A percentile compares a stretch with the other conserved stretches of the same genome.
Conservation (phyloP, 352 stramenopile genomes). For the Phytophthora ohioensis region DNA sequence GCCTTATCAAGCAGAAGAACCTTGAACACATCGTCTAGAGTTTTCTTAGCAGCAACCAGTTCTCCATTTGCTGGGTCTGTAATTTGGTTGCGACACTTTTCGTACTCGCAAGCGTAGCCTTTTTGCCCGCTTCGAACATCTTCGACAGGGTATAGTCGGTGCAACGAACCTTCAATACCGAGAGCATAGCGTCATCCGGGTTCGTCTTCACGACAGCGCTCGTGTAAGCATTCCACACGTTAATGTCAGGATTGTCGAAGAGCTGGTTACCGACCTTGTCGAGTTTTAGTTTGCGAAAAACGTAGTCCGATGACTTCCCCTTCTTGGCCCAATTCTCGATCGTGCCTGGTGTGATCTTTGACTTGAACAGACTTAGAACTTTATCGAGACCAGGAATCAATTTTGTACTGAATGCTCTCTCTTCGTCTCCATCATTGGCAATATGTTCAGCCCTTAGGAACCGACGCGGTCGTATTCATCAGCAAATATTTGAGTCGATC, state of each 20-base stretch:
- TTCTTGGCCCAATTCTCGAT: conserved; percentile 6
- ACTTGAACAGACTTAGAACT: conserved; percentile 2
- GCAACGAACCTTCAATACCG: not conserved
- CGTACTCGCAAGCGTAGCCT: not conserved
- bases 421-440: not conserved
- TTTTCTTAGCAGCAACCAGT: not conserved
- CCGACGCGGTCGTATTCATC: not conserved
- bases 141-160: conserved; percentile 1
- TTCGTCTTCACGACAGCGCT: not conserved
- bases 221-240: conserved; percentile 12
- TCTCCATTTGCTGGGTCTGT: conserved; percentile 1
- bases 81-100: not conserved
- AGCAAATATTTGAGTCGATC: not conserved
- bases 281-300: conserved; percentile 6
- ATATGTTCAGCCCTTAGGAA: conserved; percentile 3
- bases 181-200: conserved; percentile 3
- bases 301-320: not conserved
- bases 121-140: conserved; percentile 9
- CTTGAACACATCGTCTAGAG: conserved; percentile 1
- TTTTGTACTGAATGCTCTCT: conserved; percentile 8
- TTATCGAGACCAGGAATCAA: conserved; percentile 1
- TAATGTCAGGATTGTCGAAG: conserved; percentile 15
- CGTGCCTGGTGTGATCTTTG: conserved; percentile 6
- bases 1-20: not conserved
- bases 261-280: conserved; percentile 10